Evolutionary conservation across 176 grass and related monocot genomes (phyloP).

Genomic region (Neostapfia colusana): DNA sequence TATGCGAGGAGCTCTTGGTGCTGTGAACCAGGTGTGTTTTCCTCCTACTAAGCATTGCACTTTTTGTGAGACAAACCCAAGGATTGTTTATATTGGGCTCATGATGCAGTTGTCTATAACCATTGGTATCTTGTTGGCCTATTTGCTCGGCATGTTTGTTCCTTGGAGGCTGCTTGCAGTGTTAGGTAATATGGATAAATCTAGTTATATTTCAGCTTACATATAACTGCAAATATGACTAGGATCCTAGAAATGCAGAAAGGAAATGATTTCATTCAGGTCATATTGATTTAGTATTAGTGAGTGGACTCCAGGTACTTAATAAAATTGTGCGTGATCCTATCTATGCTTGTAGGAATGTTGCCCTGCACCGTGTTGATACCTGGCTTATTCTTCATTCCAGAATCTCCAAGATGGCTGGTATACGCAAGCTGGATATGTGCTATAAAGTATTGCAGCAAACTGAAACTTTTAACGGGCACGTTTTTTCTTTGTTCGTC

Average conservation of each 20-base stretch:
- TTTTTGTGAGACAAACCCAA: constrained; percentile 22
- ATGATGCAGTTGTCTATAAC: constrained; percentile 74
- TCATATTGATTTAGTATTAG: neutral
- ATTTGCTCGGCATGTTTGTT: constrained; percentile 93
- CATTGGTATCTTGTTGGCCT: constrained; percentile 81
- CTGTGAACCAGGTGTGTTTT: constrained; percentile 73
- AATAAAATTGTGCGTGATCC: constrained; percentile 26
- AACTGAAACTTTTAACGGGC: constrained; percentile 8
- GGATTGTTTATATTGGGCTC: neutral
- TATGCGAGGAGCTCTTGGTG: constrained; percentile 87
- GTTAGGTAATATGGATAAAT: constrained; percentile 57
- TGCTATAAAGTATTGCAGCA: constrained; percentile 7
- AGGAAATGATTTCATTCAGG: neutral
- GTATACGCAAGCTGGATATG: constrained; percentile 33
- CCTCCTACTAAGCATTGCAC: neutral
- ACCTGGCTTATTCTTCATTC: constrained; percentile 92
- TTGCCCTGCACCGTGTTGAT: constrained; percentile 88
- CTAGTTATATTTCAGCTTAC: constrained; percentile 1
- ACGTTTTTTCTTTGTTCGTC: constrained; percentile 16
- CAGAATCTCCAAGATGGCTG: constrained; percentile 99
- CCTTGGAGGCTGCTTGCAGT: constrained; percentile 95
- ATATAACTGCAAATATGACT: constrained; percentile 1
- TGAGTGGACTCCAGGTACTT: neutral
- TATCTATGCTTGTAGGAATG: constrained; percentile 54
- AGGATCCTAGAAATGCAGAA: neutral